Evolutionary conservation across 1,284 basidiomycete species (phyloP).

Genomic region (Neotropicomus parvogracilis): DNA sequence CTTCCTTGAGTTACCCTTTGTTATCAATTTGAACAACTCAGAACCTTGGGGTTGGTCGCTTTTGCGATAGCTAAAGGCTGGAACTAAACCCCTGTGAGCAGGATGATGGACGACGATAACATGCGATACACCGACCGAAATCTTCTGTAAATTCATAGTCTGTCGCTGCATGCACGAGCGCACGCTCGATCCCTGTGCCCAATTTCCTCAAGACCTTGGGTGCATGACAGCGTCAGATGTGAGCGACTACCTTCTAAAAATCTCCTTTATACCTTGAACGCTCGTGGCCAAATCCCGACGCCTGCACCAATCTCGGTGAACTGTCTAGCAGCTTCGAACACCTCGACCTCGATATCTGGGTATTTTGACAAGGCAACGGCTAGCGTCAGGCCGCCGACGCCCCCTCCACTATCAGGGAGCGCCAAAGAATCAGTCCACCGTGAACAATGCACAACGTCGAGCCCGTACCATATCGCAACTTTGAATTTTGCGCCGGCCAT

Average conservation of each 20-base stretch:
- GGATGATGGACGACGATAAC: not conserved
- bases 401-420: slow-evolving; percentile 41
- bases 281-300: slow-evolving; percentile 50
- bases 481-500: slow-evolving; percentile 28
- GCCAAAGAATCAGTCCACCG: slow-evolving; percentile 1
- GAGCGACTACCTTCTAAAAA: not conserved
- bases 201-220: slow-evolving; percentile 48
- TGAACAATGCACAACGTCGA: not conserved
- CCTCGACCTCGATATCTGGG: slow-evolving; percentile 47
- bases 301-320: slow-evolving; percentile 56
- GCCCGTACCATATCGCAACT: slow-evolving; percentile 30
- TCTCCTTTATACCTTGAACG: slow-evolving; percentile 29
- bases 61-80: slow-evolving; percentile 46
- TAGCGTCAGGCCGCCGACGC: slow-evolving; percentile 47
- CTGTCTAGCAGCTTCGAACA: slow-evolving; percentile 49
- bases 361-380: slow-evolving; percentile 46
- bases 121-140: slow-evolving; percentile 25
- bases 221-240: not conserved
- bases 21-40: slow-evolving; percentile 45
- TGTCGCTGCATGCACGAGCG: slow-evolving; percentile 40
- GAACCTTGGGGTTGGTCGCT: slow-evolving; percentile 47
- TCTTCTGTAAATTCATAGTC: slow-evolving; percentile 38
- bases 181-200: slow-evolving; percentile 42
- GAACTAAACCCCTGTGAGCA: slow-evolving; percentile 31
- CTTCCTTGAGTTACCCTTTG: slow-evolving; percentile 37